Evolutionary conservation across 192 early-diverging fungal species (phyloP).

Genomic region (Piromyces sp.): DNA sequence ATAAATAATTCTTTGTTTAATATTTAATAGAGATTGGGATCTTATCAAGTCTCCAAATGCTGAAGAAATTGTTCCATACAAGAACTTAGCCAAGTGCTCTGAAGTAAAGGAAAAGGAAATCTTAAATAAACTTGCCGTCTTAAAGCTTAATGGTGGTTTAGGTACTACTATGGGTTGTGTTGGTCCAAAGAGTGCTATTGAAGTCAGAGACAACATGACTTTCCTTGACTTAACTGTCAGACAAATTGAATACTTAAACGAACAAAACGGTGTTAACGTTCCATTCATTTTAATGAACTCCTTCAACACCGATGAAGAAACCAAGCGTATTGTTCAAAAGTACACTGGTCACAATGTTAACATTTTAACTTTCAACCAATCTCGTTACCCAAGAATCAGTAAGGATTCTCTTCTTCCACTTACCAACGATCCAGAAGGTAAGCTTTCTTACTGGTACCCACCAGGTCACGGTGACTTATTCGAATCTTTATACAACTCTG

Average conservation of each 20-base stretch:
- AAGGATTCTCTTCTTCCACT: slow-evolving; percentile 82
- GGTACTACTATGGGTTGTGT: slow-evolving; percentile 99
- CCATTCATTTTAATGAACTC: slow-evolving; percentile 99
- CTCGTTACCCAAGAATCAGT: slow-evolving; percentile 77
- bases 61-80: slow-evolving; percentile 65
- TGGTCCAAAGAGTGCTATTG: slow-evolving; percentile 94
- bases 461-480: slow-evolving; percentile 98
- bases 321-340: slow-evolving; percentile 94
- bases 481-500: slow-evolving; percentile 32
- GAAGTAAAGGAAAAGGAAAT: slow-evolving; percentile 24
- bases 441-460: slow-evolving; percentile 59
- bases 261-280: slow-evolving; percentile 68
- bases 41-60: slow-evolving; percentile 80
- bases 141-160: slow-evolving; percentile 98
- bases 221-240: slow-evolving; percentile 96
- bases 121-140: slow-evolving; percentile 81
- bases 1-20: too few relatives aligned
- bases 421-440: slow-evolving; percentile 45
- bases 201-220: slow-evolving; percentile 95
- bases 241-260: slow-evolving; percentile 96
- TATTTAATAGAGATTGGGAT: slow-evolving; percentile 66
- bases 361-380: slow-evolving; percentile 96
- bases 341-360: slow-evolving; percentile 80
- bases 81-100: slow-evolving; percentile 30
- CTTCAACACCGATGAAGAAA: slow-evolving; percentile 99